These are phyloP conservation scores for Boletus tomentosulus DNA, from an alignment of 768 basidiomycete genomes.

Conservation along the genomic window DNA sequence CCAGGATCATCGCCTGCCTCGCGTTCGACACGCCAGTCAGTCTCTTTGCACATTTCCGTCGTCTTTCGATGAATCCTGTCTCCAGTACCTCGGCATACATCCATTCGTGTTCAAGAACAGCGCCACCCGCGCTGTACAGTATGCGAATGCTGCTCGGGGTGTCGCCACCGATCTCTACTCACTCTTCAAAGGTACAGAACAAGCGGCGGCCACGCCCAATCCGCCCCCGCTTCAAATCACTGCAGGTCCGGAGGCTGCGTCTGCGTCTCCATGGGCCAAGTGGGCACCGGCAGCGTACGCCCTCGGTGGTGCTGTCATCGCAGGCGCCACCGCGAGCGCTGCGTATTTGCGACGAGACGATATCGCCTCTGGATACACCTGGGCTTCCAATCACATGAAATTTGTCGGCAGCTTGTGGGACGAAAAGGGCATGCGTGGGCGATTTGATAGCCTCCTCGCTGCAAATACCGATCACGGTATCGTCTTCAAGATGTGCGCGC, in stretches of 20 bases:
- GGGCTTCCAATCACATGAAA: conserved; percentile 85
- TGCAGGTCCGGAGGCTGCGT: conserved; percentile 18
- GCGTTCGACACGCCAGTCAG: conserved; percentile 90
- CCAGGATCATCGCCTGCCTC: conserved; percentile 76
- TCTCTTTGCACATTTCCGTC: conserved; percentile 1
- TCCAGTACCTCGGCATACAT: conserved; percentile 82
- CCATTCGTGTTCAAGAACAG: conserved; percentile 83
- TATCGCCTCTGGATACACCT: conserved; percentile 62
- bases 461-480: conserved; percentile 62
- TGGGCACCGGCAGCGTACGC: conserved; percentile 72
- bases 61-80: background rate
- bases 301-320: conserved; percentile 69
- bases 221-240: conserved; percentile 31
- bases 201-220: conserved; percentile 26
- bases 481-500: conserved; percentile 65
- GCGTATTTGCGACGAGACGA: conserved; percentile 82
- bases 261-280: conserved; percentile 45
- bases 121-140: conserved; percentile 69
- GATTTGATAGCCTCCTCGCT: conserved; percentile 60
- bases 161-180: conserved; percentile 61
- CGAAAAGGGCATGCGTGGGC: conserved; percentile 51
- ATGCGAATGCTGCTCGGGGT: conserved; percentile 61
- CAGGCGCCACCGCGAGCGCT: conserved; percentile 79
- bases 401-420: conserved; percentile 89
- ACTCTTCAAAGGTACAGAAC: conserved; percentile 46